phyloP scores from a whole-genome alignment of 306 rosid genomes.

The Cicer chorassanicum region DNA sequence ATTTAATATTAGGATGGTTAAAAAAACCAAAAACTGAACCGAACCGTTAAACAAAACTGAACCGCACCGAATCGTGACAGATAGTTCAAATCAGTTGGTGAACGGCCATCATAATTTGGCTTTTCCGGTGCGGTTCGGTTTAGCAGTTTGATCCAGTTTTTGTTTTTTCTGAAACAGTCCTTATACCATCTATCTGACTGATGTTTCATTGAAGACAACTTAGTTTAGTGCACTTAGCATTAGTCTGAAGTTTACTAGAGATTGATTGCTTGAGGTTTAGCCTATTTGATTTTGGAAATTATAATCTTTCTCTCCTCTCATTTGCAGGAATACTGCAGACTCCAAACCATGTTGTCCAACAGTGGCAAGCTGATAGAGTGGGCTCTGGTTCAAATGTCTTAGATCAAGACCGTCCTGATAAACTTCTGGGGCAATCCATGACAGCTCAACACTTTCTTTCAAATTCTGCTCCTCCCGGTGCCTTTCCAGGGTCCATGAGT shows the following conservation, averaged over 20 bases:
- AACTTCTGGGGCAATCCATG: slow-evolving; percentile 64
- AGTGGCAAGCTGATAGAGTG: slow-evolving; percentile 82
- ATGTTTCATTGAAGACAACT: neutral
- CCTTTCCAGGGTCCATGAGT: slow-evolving; percentile 69
- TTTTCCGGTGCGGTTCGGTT: no score
- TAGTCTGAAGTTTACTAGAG: slow-evolving; percentile 11
- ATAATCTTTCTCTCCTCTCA: slow-evolving; percentile 22
- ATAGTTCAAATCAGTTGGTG: no score
- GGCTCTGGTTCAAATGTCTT: slow-evolving; percentile 55
- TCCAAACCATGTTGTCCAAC: slow-evolving; percentile 55
- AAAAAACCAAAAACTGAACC: no score
- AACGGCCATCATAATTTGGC: no score
- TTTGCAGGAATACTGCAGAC: slow-evolving; percentile 67
- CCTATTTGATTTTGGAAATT: slow-evolving; percentile 31
- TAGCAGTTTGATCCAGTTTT: no score
- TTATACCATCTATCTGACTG: neutral
- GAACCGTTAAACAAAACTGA: no score
- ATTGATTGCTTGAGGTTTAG: slow-evolving; percentile 25
- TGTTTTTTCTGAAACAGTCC: no score
- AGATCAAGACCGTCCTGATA: slow-evolving; percentile 78
- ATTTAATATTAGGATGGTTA: no score
- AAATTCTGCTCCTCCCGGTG: slow-evolving; percentile 58
- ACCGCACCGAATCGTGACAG: no score
- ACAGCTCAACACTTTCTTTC: slow-evolving; percentile 73
- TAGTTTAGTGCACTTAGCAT: slow-evolving; percentile 25